Percentiles rank a stretch among this genome's conserved stretches.
Evolutionary conservation across 2,329 filamentous ascomycete species (phyloP).

Genomic region (Epichloe elymi): DNA sequence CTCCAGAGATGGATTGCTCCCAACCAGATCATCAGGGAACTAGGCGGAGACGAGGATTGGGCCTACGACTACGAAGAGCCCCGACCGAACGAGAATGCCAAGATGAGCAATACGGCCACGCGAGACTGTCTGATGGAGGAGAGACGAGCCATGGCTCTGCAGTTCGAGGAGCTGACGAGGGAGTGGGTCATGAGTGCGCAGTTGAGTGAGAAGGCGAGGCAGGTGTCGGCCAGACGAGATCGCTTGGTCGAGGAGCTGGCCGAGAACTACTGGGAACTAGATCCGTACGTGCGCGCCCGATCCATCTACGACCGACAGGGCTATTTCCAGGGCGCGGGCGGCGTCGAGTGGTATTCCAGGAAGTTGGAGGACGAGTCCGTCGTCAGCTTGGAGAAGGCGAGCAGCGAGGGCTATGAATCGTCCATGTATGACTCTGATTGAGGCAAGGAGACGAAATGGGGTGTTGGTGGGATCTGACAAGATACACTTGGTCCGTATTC

Average conservation of each 20-base stretch:
- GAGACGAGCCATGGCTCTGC: constrained; percentile 46
- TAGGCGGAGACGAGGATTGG: constrained; percentile 72
- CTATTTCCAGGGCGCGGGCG: constrained; percentile 50
- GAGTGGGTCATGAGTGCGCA: constrained; percentile 13
- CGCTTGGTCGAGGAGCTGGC: constrained; percentile 46
- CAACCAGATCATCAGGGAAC: constrained; percentile 56
- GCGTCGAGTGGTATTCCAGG: constrained; percentile 49
- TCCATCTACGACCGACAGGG: constrained; percentile 67
- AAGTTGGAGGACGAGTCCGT: constrained; percentile 1
- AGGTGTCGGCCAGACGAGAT: constrained; percentile 40
- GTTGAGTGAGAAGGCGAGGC: constrained; percentile 23
- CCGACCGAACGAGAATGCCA: constrained; percentile 53
- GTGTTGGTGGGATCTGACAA: no score
- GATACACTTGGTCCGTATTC: no score
- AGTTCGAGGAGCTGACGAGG: constrained; percentile 62
- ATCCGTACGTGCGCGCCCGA: constrained; percentile 67
- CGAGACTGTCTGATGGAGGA: constrained; percentile 48
- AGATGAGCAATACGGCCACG: constrained; percentile 47
- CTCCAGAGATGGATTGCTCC: constrained; percentile 57
- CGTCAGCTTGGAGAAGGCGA: constrained; percentile 1
- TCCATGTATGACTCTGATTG: not conserved
- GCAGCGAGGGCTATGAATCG: not conserved
- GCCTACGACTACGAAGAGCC: constrained; percentile 67
- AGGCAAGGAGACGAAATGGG: no score
- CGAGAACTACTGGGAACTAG: constrained; percentile 69